phyloP scores from a whole-genome alignment of 805 yeast genomes.

The Kodamaea leandrae region DNA sequence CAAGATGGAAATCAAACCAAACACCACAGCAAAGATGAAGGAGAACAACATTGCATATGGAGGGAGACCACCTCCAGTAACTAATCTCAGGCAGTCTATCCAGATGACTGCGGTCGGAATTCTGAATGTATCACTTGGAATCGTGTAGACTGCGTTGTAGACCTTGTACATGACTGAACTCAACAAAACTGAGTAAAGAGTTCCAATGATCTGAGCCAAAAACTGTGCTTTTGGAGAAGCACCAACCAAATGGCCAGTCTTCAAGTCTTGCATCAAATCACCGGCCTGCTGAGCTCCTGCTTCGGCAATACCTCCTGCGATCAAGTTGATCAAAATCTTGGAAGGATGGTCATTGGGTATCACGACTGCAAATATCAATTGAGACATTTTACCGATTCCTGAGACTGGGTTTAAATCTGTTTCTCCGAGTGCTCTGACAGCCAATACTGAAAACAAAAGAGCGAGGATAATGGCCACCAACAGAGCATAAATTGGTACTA shows the following conservation, averaged over 20 bases:
- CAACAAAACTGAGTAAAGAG: conserved; percentile 75
- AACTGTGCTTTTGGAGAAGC: conserved; percentile 94
- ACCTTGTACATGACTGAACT: conserved; percentile 80
- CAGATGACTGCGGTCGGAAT: conserved; percentile 95
- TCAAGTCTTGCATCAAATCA: conserved; percentile 94
- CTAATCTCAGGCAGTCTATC: conserved; percentile 93
- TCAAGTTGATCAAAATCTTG: conserved; percentile 75
- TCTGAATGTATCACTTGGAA: conserved; percentile 78
- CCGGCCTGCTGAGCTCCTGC: conserved; percentile 99
- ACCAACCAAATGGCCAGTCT: conserved; percentile 87
- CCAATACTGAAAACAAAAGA: conserved; percentile 73
- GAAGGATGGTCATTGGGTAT: conserved; percentile 76
- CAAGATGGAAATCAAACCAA: conserved; percentile 65
- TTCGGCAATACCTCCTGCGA: conserved; percentile 96
- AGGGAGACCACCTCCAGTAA: conserved; percentile 89
- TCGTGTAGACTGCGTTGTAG: conserved; percentile 77
- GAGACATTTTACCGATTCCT: conserved; percentile 94
- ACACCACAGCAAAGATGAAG: conserved; percentile 58
- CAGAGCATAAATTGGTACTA: conserved; percentile 70
- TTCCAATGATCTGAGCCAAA: conserved; percentile 84
- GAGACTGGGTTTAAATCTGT: conserved; percentile 96
- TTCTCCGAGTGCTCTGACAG: conserved; percentile 93
- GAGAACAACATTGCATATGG: conserved; percentile 66
- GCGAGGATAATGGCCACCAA: conserved; percentile 71
- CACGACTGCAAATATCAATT: conserved; percentile 77